Conservation (phyloP, 2,329 filamentous ascomycete species). For the Coniosporium tulheliwenetii region DNA sequence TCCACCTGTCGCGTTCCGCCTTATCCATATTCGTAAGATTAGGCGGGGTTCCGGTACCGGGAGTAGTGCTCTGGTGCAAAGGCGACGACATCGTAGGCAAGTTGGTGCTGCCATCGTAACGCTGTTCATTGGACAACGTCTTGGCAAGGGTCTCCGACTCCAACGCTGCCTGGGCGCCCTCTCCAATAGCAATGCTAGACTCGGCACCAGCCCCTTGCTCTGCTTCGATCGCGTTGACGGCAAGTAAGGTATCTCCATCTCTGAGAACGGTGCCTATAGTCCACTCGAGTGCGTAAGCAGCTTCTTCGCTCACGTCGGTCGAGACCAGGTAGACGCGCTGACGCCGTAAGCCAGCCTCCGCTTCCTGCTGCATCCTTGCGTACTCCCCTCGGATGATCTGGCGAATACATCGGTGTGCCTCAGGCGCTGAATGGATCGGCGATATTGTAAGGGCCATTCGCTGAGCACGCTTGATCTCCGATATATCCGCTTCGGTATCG, state of each 20-base stretch:
- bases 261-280: constrained; percentile 88
- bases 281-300: constrained; percentile 92
- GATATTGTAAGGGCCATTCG: constrained; percentile 70
- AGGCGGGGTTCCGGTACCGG: constrained; percentile 3
- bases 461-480: constrained; percentile 77
- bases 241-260: constrained; percentile 85
- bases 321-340: constrained; percentile 90
- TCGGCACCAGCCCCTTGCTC: constrained; percentile 42
- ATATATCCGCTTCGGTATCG: constrained; percentile 71
- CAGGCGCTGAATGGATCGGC: constrained; percentile 58
- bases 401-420: constrained; percentile 66
- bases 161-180: constrained; percentile 59
- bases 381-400: constrained; percentile 88
- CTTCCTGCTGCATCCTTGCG: constrained; percentile 55
- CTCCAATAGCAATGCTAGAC: constrained; percentile 40
- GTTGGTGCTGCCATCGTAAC: no score
- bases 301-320: constrained; percentile 86
- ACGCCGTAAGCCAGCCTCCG: constrained; percentile 61
- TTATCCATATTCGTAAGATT: constrained; percentile 26
- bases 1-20: constrained; percentile 62
- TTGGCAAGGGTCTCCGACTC: constrained; percentile 62
- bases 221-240: constrained; percentile 87
- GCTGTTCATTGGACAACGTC: constrained; percentile 33
- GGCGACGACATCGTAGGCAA: neutral
- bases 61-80: neutral